These are phyloP conservation scores for Cucurbita pepo DNA, from an alignment of 306 rosid genomes.

Conservation along the genomic window DNA sequence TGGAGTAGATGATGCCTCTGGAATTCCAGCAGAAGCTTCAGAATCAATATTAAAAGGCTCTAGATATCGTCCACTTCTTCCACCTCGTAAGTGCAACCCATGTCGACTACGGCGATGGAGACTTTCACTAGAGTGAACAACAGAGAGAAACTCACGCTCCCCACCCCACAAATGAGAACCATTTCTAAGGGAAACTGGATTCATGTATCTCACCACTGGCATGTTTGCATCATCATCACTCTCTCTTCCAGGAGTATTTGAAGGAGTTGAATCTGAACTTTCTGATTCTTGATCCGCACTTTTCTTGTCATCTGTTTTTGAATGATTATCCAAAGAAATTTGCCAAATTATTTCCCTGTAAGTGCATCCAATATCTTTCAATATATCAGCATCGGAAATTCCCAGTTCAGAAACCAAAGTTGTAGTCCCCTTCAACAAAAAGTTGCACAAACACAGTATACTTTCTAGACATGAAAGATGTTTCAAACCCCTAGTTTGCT, in stretches of 20 bases:
- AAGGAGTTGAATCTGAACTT: slow-evolving; percentile 45
- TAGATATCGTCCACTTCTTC: slow-evolving; percentile 69
- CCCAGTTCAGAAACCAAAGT: slow-evolving; percentile 79
- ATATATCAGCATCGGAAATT: slow-evolving; percentile 69
- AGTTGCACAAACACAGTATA: slow-evolving; percentile 55
- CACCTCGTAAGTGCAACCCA: slow-evolving; percentile 80
- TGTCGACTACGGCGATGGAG: slow-evolving; percentile 82
- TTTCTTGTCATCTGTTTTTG: slow-evolving; percentile 61
- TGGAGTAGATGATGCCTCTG: slow-evolving; percentile 47
- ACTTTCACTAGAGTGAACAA: slow-evolving; percentile 77
- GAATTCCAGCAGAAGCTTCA: slow-evolving; percentile 47
- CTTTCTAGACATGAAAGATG: slow-evolving; percentile 80
- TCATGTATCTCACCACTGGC: slow-evolving; percentile 71
- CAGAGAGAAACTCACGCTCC: slow-evolving; percentile 83
- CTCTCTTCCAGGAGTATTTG: slow-evolving; percentile 65
- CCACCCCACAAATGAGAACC: slow-evolving; percentile 82
- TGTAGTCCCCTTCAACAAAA: slow-evolving; percentile 77
- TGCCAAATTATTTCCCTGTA: slow-evolving; percentile 92
- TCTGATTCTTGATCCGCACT: slow-evolving; percentile 62
- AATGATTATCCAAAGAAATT: slow-evolving; percentile 63
- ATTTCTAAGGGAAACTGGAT: slow-evolving; percentile 63
- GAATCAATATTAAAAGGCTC: slow-evolving; percentile 68
- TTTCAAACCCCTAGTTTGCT: slow-evolving; percentile 56
- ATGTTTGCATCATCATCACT: slow-evolving; percentile 81
- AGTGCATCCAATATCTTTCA: slow-evolving; percentile 74